Evolutionary conservation across 306 rosid genomes (phyloP).

Genomic region (Lathyrus oleraceus): DNA sequence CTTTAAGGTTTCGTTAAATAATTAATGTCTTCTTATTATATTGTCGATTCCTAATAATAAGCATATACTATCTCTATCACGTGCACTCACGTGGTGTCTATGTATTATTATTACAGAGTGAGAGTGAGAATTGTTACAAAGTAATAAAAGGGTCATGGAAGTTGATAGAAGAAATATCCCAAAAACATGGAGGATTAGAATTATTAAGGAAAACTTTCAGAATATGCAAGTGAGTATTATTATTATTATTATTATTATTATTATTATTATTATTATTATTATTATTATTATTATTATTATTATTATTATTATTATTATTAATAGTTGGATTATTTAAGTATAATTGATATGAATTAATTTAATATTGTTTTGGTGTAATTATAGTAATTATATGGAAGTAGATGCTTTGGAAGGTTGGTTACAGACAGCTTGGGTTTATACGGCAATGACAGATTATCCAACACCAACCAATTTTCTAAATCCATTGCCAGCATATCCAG

Average conservation of each 20-base stretch:
- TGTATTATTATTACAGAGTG: constrained; percentile 46
- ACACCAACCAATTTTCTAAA: constrained; percentile 71
- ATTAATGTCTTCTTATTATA: neutral
- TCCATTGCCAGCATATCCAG: constrained; percentile 83
- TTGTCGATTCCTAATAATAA: neutral
- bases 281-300: too few species aligned
- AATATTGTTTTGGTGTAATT: neutral
- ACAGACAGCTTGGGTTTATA: constrained; percentile 36
- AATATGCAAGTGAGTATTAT: constrained; percentile 58
- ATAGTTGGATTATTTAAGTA: too few species aligned
- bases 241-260: too few species aligned
- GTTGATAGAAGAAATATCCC: constrained; percentile 40
- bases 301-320: too few species aligned
- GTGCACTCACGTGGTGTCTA: neutral
- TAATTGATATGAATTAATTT: neutral
- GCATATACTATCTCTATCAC: constrained; percentile 13
- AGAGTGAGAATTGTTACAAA: constrained; percentile 76
- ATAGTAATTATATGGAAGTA: neutral
- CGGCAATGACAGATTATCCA: constrained; percentile 92
- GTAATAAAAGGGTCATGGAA: constrained; percentile 72
- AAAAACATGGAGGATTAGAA: constrained; percentile 43
- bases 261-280: too few species aligned
- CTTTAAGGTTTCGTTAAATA: constrained; percentile 53
- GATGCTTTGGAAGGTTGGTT: constrained; percentile 54
- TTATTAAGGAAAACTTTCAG: constrained; percentile 57